Percentiles rank a stretch among this genome's conserved stretches.
Evolutionary conservation across 2,329 filamentous ascomycete genomes (phyloP).

Genomic region (Pseudonectria foliicola): DNA sequence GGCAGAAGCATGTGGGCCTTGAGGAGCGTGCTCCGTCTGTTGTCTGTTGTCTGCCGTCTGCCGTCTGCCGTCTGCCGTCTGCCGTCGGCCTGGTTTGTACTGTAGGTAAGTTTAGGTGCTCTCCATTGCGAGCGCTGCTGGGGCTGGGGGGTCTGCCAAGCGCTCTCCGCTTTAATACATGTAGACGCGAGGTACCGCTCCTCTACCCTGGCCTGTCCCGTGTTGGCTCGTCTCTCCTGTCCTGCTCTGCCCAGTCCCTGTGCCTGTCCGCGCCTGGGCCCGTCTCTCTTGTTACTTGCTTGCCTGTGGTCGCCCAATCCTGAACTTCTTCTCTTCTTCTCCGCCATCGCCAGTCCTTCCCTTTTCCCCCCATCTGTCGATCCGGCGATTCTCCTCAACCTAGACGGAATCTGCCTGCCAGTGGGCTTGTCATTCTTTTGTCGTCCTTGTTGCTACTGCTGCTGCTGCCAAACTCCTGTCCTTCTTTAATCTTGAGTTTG

Average conservation of each 20-base stretch:
- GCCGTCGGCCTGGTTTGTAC: too few relatives aligned
- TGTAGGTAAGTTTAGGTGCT: too few relatives aligned
- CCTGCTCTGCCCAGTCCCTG: background rate
- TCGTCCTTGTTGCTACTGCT: constrained; percentile 11
- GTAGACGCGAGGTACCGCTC: too few relatives aligned
- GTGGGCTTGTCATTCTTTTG: constrained; percentile 39
- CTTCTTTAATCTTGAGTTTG: constrained; percentile 24
- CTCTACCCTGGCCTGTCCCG: too few relatives aligned
- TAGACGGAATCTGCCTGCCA: constrained; percentile 36
- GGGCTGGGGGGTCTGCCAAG: too few relatives aligned
- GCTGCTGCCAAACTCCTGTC: constrained; percentile 26
- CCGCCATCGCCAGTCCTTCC: constrained; percentile 27
- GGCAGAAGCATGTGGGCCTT: too few relatives aligned
- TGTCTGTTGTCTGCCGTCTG: too few relatives aligned
- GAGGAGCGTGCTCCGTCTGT: too few relatives aligned
- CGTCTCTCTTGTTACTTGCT: background rate
- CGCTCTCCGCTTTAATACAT: too few relatives aligned
- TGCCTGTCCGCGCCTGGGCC: background rate
- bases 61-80: too few relatives aligned
- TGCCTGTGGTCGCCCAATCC: background rate
- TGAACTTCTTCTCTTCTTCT: constrained; percentile 18
- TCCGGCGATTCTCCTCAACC: constrained; percentile 16
- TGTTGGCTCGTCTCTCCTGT: too few relatives aligned
- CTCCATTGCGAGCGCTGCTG: too few relatives aligned
- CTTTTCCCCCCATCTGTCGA: constrained; percentile 27